Conservation (phyloP, 805 yeast species). For the Saturnispora ahearnii region DNA sequence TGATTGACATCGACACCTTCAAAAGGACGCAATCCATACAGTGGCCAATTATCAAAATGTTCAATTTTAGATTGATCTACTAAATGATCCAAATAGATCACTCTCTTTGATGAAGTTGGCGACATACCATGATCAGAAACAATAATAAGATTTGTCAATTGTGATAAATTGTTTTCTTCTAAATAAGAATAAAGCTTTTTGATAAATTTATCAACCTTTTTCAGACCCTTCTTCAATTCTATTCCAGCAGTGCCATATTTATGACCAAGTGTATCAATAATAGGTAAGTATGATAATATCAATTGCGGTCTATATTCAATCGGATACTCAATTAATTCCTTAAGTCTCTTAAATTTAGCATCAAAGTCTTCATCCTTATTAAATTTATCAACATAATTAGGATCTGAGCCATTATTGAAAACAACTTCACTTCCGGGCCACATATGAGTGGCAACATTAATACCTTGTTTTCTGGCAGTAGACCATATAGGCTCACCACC, state of each 20-base stretch:
- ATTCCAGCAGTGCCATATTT: slow-evolving; percentile 57
- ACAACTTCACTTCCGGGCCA: slow-evolving; percentile 91
- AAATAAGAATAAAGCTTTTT: slow-evolving; percentile 41
- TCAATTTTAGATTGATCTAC: slow-evolving; percentile 46
- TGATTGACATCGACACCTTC: slow-evolving; percentile 32
- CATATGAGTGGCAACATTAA: slow-evolving; percentile 77
- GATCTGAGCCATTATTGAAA: slow-evolving; percentile 36
- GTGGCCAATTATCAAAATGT: slow-evolving; percentile 78
- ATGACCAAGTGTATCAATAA: slow-evolving; percentile 75
- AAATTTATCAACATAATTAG: slow-evolving; percentile 51
- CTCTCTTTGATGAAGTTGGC: slow-evolving; percentile 63
- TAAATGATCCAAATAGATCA: slow-evolving; percentile 66
- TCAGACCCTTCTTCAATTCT: slow-evolving; percentile 44
- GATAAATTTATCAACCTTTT: slow-evolving; percentile 58
- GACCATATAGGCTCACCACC: slow-evolving; percentile 89
- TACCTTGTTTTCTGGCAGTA: slow-evolving; percentile 56
- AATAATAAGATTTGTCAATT: slow-evolving; percentile 63
- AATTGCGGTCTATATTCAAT: slow-evolving; percentile 60
- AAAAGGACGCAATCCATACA: slow-evolving; percentile 63
- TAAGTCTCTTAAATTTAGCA: slow-evolving; percentile 47
- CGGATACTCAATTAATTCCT: slow-evolving; percentile 59
- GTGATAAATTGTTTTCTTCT: slow-evolving; percentile 43
- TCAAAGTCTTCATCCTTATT: slow-evolving; percentile 54
- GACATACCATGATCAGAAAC: slow-evolving; percentile 95
- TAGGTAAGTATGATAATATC: slow-evolving; percentile 69